Evolutionary conservation across 257 asterid genomes (phyloP), one percentile per base, ranked within the genome.

Genomic region (Solanum chaucha): DNA sequence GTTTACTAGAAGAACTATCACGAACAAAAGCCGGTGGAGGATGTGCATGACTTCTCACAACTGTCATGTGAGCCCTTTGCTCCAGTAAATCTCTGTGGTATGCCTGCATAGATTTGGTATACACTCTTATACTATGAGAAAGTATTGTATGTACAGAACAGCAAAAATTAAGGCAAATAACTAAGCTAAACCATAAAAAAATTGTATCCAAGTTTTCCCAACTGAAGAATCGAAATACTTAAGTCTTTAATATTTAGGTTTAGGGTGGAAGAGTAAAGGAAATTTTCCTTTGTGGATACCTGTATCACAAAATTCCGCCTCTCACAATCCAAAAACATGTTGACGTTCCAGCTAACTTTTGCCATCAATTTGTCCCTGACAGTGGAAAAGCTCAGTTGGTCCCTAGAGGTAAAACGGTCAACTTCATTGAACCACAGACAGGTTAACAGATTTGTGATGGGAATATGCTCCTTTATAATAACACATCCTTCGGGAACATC

Each of bases 401-500:
- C 99, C 90, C 98, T 90, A 58, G 99, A 89, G 81, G 99, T 97
- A 90, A 97, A 97, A 41, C 99, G 93, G 86, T 97, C 99, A 86
- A 97, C 99, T 92, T 97, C 99, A 86, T 94, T 97, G 92, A 97
- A 97, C 99, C 99, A 96, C 26, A 97, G 92, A 87, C 99, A 96
- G 90, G 97, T 90, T 88, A 97, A 96, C 74, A 97, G 98, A 92
- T 97, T 95, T 61, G 99, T 93, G 86, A 97, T 93, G 65, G 99
- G 94, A 83, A 88, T 91, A 91, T 97, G 99, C 82, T 96, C 99
- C 88, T 97, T 94, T 85, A 97, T 90, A 85, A 97, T 92, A 22
- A 94, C 98, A 85, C 99, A 97, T 77, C 98, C 99, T 93, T 97
- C 98, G 9, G 99, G 99, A 87, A 97, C 99, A 97, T 97, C 99